These are phyloP conservation scores for Hirsutella rhossiliensis DNA, from an alignment of 2,329 filamentous ascomycete species.

Conservation along the genomic window DNA sequence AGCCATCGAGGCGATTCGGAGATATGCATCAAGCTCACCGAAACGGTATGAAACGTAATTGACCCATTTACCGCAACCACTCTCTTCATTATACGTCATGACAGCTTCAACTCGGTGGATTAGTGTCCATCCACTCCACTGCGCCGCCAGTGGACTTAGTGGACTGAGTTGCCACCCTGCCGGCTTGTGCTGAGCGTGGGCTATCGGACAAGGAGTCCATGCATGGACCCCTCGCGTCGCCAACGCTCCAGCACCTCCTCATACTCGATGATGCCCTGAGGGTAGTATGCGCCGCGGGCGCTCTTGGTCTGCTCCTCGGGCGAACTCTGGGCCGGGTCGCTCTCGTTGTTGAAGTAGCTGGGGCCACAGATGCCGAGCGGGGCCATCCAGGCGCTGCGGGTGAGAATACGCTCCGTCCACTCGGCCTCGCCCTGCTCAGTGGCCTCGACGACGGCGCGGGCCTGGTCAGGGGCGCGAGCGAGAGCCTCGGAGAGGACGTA, in stretches of 20 bases:
- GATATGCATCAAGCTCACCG: no score
- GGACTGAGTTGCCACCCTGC: no score
- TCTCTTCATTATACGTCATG: no score
- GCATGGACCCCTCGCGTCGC: conserved; percentile 17
- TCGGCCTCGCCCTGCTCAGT: conserved; percentile 31
- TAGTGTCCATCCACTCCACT: no score
- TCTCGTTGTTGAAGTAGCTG: conserved; percentile 38
- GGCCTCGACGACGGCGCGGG: conserved; percentile 27
- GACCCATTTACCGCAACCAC: no score
- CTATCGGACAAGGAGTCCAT: no score
- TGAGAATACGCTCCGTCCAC: conserved; percentile 29
- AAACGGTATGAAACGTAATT: no score
- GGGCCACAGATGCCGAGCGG: conserved; percentile 38
- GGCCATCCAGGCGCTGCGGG: conserved; percentile 25
- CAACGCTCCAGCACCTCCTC: conserved; percentile 14
- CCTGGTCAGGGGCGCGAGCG: conserved; percentile 6
- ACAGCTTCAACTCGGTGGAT: no score
- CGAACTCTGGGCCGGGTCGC: conserved; percentile 10
- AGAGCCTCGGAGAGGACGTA: conserved; percentile 19
- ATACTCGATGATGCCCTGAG: conserved; percentile 12
- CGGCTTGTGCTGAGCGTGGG: no score
- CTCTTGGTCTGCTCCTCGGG: conserved; percentile 18
- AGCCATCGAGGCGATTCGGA: no score
- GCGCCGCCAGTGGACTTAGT: no score
- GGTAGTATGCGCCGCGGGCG: conserved; percentile 15